Conservation (phyloP, 768 basidiomycete genomes). For the Psilocybe subaeruginosa region DNA sequence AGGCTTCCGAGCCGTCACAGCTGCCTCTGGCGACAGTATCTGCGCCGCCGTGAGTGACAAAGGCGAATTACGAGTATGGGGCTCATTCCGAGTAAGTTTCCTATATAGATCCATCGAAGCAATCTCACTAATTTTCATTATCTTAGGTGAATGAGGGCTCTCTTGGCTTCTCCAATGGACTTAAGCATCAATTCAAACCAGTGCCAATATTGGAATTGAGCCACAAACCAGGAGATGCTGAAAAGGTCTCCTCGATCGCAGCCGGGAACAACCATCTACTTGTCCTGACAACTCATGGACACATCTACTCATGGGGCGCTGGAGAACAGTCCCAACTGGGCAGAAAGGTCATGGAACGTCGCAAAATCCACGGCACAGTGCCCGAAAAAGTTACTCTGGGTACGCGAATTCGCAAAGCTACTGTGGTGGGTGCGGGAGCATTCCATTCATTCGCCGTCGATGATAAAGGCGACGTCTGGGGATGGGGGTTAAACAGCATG, state of each 20-base stretch:
- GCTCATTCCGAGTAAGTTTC: conserved; percentile 80
- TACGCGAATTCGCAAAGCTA: conserved; percentile 56
- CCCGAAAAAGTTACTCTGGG: conserved; percentile 88
- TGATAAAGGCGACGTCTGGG: conserved; percentile 82
- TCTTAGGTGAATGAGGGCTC: conserved; percentile 74
- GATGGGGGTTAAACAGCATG: conserved; percentile 95
- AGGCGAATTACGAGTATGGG: conserved; percentile 88
- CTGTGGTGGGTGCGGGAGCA: conserved; percentile 76
- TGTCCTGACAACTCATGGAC: conserved; percentile 86
- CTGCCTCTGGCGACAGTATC: conserved; percentile 87
- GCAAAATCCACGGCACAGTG: conserved; percentile 86
- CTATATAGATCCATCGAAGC: neutral
- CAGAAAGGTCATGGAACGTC: conserved; percentile 84
- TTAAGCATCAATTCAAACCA: conserved; percentile 70
- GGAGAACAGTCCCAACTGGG: conserved; percentile 93
- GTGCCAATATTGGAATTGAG: conserved; percentile 59
- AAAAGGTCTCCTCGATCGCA: conserved; percentile 75
- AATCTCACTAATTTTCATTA: conserved; percentile 9
- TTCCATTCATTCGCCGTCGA: conserved; percentile 93
- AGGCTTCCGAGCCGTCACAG: conserved; percentile 80
- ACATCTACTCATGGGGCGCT: conserved; percentile 88
- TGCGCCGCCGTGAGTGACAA: conserved; percentile 80
- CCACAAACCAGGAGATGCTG: conserved; percentile 64
- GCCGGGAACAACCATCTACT: conserved; percentile 90
- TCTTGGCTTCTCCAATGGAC: conserved; percentile 78